phyloP scores from a whole-genome alignment of 306 rosid species.

The Castanea mollissima region DNA sequence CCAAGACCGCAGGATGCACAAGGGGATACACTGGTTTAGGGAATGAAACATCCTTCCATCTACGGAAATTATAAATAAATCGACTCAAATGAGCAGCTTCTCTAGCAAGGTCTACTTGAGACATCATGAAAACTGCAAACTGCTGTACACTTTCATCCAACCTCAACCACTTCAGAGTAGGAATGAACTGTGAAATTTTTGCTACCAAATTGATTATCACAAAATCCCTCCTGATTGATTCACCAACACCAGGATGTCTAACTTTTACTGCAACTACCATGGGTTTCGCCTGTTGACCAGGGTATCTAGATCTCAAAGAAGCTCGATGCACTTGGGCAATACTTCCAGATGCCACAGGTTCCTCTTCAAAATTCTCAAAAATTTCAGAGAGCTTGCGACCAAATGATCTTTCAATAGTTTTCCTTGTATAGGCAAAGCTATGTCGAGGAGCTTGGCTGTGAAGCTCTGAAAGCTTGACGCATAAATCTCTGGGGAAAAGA shows the following conservation, averaged over 20 bases:
- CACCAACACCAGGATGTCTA: slow-evolving; percentile 98
- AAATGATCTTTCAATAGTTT: slow-evolving; percentile 87
- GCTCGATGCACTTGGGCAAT: slow-evolving; percentile 99
- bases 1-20: slow-evolving; percentile 97
- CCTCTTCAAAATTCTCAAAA: slow-evolving; percentile 91
- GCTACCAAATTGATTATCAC: slow-evolving; percentile 73
- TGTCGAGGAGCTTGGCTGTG: slow-evolving; percentile 97
- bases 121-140: slow-evolving; percentile 99
- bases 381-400: slow-evolving; percentile 83
- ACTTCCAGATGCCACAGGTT: slow-evolving; percentile 97
- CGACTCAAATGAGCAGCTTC: slow-evolving; percentile 99
- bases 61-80: slow-evolving; percentile 84
- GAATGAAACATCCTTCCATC: slow-evolving; percentile 97
- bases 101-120: slow-evolving; percentile 99
- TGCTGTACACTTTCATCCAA: slow-evolving; percentile 99
- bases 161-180: slow-evolving; percentile 89
- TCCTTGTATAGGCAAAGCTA: slow-evolving; percentile 84
- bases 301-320: slow-evolving; percentile 70
- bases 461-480: slow-evolving; percentile 78
- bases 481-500: slow-evolving; percentile 93
- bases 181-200: slow-evolving; percentile 68
- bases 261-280: slow-evolving; percentile 90
- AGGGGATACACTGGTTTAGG: slow-evolving; percentile 97
- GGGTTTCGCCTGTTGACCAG: slow-evolving; percentile 81
- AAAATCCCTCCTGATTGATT: slow-evolving; percentile 95